Evolutionary conservation across 768 basidiomycete species (phyloP).

Genomic region (Auricularia auricula-judae): DNA sequence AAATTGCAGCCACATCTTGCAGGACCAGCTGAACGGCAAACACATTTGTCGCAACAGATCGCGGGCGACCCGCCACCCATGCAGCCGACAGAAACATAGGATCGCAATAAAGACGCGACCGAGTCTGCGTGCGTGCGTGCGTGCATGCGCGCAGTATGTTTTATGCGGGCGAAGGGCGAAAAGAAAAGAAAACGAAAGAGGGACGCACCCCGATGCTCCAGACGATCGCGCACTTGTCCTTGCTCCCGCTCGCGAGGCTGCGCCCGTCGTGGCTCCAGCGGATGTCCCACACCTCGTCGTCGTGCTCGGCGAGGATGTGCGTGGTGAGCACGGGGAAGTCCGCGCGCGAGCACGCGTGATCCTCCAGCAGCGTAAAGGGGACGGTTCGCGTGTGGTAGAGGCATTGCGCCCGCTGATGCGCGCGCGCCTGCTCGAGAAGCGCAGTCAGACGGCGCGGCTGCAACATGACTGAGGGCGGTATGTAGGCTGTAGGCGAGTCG

Average conservation of each 20-base stretch:
- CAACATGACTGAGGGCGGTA: constrained; percentile 87
- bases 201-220: constrained; percentile 72
- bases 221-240: constrained; percentile 79
- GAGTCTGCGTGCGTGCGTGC: too few species aligned
- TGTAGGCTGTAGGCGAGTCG: constrained; percentile 45
- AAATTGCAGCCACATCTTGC: neutral
- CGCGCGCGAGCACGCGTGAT: constrained; percentile 72
- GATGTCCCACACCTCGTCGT: constrained; percentile 91
- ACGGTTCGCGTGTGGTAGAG: constrained; percentile 60
- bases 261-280: constrained; percentile 89
- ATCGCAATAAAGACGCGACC: too few species aligned
- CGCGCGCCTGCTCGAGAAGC: constrained; percentile 74
- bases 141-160: too few species aligned
- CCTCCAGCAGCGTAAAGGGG: constrained; percentile 73
- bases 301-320: constrained; percentile 74
- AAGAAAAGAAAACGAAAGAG: constrained; percentile 3
- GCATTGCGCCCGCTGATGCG: constrained; percentile 71
- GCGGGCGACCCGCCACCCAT: too few species aligned
- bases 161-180: constrained; percentile 1
- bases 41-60: too few species aligned
- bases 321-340: constrained; percentile 82
- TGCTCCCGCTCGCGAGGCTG: constrained; percentile 78
- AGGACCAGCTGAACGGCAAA: too few species aligned
- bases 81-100: too few species aligned
- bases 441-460: constrained; percentile 80